A percentile compares a stretch with the other conserved stretches of the same genome.
Evolutionary conservation across 2,329 filamentous ascomycete species (phyloP).

Genomic region (Colletotrichum sp.): DNA sequence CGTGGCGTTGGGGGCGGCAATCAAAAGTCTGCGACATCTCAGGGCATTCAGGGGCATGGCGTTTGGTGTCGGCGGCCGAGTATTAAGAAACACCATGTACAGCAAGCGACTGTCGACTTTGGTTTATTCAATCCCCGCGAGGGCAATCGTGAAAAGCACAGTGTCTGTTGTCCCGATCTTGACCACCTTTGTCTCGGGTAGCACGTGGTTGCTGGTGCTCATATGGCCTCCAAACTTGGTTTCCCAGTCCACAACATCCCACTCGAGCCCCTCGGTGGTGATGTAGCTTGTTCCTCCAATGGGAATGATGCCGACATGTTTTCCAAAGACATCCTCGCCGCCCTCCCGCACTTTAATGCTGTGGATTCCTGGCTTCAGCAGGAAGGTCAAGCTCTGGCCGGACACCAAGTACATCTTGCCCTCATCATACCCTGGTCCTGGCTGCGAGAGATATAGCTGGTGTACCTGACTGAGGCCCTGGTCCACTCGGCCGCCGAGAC

Average conservation of each 20-base stretch:
- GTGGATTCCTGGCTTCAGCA: conserved; percentile 75
- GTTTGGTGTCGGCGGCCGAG: conserved; percentile 1
- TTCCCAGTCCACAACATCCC: conserved; percentile 86
- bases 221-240: conserved; percentile 76
- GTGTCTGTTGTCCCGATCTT: conserved; percentile 66
- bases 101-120: conserved; percentile 13
- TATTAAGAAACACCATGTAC: not conserved
- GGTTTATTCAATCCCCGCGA: conserved; percentile 36
- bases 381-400: conserved; percentile 79
- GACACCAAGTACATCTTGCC: conserved; percentile 81
- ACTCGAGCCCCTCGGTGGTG: conserved; percentile 81
- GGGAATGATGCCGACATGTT: conserved; percentile 86
- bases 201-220: conserved; percentile 82
- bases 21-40: not conserved
- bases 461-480: conserved; percentile 90
- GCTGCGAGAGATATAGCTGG: conserved; percentile 74
- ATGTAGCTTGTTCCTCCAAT: conserved; percentile 81
- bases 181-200: conserved; percentile 62
- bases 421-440: conserved; percentile 48
- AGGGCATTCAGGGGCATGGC: conserved; percentile 7
- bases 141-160: conserved; percentile 78
- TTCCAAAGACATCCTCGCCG: conserved; percentile 65
- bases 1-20: not conserved
- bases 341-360: conserved; percentile 66
- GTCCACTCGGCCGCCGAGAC: conserved; percentile 88